Conservation (phyloP, 176 grass and related monocot genomes). For the Rhynchospora breviuscula region DNA sequence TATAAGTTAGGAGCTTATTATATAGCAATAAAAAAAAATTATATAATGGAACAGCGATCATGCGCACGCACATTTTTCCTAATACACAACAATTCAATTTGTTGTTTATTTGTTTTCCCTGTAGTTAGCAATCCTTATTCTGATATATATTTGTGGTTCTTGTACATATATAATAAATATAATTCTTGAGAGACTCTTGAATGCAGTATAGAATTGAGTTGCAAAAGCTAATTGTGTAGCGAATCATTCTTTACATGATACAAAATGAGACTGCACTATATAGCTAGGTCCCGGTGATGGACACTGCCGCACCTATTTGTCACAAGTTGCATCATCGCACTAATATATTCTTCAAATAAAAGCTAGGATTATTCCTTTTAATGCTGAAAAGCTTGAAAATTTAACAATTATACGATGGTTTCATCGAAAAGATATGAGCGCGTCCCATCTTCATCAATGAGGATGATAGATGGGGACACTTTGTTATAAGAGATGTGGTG, state of each 20-base stretch:
- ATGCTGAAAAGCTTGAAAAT: neutral
- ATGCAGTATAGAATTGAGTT: too few relatives aligned
- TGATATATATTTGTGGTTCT: too few relatives aligned
- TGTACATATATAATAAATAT: too few relatives aligned
- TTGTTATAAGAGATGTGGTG: conserved; percentile 6
- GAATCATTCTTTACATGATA: neutral
- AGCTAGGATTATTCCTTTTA: neutral
- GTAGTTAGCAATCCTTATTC: too few relatives aligned
- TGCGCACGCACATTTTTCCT: neutral
- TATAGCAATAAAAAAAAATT: neutral
- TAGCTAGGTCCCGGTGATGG: neutral
- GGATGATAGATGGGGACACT: conserved; percentile 3
- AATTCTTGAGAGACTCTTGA: too few relatives aligned
- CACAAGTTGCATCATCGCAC: neutral
- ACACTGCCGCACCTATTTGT: neutral
- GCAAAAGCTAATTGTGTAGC: neutral
- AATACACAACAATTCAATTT: neutral
- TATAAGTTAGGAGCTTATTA: neutral
- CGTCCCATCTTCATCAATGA: neutral
- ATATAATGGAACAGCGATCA: neutral
- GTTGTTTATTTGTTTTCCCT: neutral
- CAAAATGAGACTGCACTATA: neutral
- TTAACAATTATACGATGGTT: neutral
- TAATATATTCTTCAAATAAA: neutral
- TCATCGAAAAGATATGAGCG: too few relatives aligned